Conservation (phyloP, 345 rosid species). For the Eucalyptus decipiens region DNA sequence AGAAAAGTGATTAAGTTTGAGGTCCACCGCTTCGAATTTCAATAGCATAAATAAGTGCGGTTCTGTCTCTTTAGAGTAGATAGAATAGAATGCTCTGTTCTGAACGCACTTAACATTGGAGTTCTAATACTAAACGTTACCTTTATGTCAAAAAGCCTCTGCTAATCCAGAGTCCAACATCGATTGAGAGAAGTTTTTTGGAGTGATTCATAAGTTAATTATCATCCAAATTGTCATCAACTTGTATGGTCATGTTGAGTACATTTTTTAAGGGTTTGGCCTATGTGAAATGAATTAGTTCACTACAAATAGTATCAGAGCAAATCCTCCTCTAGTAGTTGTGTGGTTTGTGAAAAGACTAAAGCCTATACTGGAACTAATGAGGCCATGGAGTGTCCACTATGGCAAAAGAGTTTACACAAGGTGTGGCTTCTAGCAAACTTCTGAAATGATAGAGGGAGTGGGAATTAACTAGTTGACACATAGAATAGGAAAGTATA, state of each 20-base stretch:
- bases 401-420: neutral
- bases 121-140: neutral
- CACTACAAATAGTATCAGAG: neutral
- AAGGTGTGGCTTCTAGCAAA: neutral
- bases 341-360: neutral
- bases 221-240: neutral
- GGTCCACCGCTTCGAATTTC: neutral
- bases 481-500: no score
- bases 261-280: neutral
- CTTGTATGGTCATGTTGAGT: neutral
- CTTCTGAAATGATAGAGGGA: neutral
- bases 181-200: neutral
- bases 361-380: neutral
- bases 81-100: neutral
- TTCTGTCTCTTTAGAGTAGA: neutral
- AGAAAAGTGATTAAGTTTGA: neutral
- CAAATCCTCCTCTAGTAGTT: neutral
- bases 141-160: neutral
- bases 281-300: neutral
- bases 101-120: neutral
- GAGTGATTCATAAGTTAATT: neutral
- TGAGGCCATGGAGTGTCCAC: neutral
- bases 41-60: neutral
- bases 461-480: no score
- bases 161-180: neutral